A percentile compares a stretch with the other conserved stretches of the same genome.
Evolutionary conservation across 768 basidiomycete species (phyloP).

Genomic region (Cystofilobasidium bisporidii): DNA sequence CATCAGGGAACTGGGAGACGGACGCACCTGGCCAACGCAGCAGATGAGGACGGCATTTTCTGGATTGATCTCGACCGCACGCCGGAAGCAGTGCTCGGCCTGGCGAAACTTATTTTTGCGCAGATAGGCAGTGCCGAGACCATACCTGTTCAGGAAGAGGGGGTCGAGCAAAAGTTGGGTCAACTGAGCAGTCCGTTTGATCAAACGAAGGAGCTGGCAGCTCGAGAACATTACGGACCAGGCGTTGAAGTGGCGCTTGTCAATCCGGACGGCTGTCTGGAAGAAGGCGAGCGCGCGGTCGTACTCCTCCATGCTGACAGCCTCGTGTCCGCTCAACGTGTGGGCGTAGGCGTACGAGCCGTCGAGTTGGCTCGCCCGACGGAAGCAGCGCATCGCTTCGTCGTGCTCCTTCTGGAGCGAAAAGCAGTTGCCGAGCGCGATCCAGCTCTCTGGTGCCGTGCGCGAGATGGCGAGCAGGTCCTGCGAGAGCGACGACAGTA

Average conservation of each 20-base stretch:
- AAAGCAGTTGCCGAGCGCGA: conserved; percentile 90
- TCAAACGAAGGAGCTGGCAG: background rate
- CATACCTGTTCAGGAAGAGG: conserved; percentile 60
- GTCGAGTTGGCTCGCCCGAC: conserved; percentile 79
- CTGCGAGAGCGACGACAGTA: conserved; percentile 85
- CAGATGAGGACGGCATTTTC: conserved; percentile 90
- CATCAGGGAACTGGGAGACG: no score
- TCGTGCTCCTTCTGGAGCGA: conserved; percentile 87
- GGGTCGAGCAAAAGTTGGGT: no score
- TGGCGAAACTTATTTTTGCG: conserved; percentile 84
- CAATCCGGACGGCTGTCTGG: conserved; percentile 79
- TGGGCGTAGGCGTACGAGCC: conserved; percentile 88
- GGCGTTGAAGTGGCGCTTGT: conserved; percentile 91
- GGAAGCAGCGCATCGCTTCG: conserved; percentile 88
- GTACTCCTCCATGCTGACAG: conserved; percentile 79
- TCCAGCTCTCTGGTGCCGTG: conserved; percentile 83
- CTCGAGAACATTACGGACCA: conserved; percentile 56
- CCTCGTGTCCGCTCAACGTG: conserved; percentile 93
- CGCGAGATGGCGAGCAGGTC: conserved; percentile 76
- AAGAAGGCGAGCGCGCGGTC: conserved; percentile 87
- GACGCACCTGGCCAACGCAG: conserved; percentile 88
- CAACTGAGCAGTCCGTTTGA: background rate
- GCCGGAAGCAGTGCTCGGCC: conserved; percentile 93
- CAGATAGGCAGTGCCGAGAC: conserved; percentile 93
- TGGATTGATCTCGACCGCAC: conserved; percentile 83